A percentile compares a stretch with the other conserved stretches of the same genome.
These are phyloP conservation scores for Solanum medicagineum DNA, from an alignment of 257 asterid species.

Conservation along the genomic window DNA sequence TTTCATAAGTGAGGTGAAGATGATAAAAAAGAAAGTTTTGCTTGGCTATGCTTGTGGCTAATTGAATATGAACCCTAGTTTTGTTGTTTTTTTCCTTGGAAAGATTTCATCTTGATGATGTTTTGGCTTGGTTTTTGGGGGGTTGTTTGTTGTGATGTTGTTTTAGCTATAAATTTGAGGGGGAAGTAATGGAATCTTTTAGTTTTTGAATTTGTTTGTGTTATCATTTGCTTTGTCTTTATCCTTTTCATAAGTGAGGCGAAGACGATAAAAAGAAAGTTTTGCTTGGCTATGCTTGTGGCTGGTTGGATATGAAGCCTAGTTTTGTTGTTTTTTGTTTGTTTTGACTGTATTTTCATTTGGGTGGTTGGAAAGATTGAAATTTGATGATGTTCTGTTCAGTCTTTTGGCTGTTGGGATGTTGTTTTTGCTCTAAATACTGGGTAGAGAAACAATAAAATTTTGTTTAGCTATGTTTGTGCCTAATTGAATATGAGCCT, in stretches of 20 bases:
- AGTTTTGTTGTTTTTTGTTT: not conserved
- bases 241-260: not conserved
- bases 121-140: not conserved
- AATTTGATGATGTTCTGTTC: not conserved
- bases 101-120: not conserved
- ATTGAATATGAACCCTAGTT: not conserved
- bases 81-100: not conserved
- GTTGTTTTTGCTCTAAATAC: not conserved
- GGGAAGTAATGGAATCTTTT: not conserved
- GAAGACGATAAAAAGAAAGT: not conserved
- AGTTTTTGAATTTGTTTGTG: not conserved
- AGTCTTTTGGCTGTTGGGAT: not conserved
- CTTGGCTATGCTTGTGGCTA: not conserved
- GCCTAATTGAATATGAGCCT: not conserved
- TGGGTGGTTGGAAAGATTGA: not conserved
- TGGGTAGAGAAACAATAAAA: not conserved
- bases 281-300: not conserved
- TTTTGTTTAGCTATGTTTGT: not conserved
- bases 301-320: not conserved
- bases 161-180: not conserved
- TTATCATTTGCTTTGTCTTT: not conserved
- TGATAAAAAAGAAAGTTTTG: not conserved
- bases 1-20: not conserved
- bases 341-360: not conserved
- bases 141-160: not conserved